Percentiles rank a stretch among this genome's conserved stretches.
phyloP scores from a whole-genome alignment of 495 filamentous ascomycete species.

The Aspergillus asperescens region DNA sequence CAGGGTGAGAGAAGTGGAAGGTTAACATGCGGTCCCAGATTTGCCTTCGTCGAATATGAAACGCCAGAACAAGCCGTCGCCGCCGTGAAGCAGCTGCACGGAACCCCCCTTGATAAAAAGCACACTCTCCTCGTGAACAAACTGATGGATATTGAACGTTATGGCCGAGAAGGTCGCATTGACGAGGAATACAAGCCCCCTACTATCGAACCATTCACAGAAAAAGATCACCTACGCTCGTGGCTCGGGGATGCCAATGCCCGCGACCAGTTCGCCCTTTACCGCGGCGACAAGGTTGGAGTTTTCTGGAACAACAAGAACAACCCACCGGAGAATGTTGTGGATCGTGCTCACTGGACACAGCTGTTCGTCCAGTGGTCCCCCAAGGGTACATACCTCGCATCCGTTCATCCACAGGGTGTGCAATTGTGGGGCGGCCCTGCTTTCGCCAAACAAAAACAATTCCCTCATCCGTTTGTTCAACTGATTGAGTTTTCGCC shows the following conservation, averaged over 20 bases:
- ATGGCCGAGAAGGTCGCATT: slow-evolving; percentile 86
- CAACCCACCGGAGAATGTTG: slow-evolving; percentile 77
- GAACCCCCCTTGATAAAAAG: slow-evolving; percentile 83
- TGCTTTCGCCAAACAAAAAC: slow-evolving; percentile 81
- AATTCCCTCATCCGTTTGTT: slow-evolving; percentile 90
- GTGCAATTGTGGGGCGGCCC: slow-evolving; percentile 94
- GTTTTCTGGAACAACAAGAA: slow-evolving; percentile 98
- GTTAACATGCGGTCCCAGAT: slow-evolving; percentile 45
- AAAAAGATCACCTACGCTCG: slow-evolving; percentile 91
- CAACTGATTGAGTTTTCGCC: slow-evolving; percentile 96
- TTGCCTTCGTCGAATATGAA: slow-evolving; percentile 93
- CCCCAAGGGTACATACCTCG: slow-evolving; percentile 85
- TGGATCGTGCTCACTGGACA: slow-evolving; percentile 92
- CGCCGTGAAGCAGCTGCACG: slow-evolving; percentile 80
- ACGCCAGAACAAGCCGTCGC: slow-evolving; percentile 85
- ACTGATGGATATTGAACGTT: slow-evolving; percentile 93
- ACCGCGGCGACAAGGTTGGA: slow-evolving; percentile 79
- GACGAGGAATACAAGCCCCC: slow-evolving; percentile 84
- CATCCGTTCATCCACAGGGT: slow-evolving; percentile 90
- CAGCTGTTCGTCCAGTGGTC: slow-evolving; percentile 98
- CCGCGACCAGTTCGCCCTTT: slow-evolving; percentile 93
- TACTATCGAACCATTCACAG: slow-evolving; percentile 67
- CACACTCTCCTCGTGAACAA: slow-evolving; percentile 96
- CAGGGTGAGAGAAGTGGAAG: neutral
- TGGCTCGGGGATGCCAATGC: slow-evolving; percentile 82